Evolutionary conservation across 805 yeast genomes (phyloP).

Genomic region (Pichia sporocuriosa): DNA sequence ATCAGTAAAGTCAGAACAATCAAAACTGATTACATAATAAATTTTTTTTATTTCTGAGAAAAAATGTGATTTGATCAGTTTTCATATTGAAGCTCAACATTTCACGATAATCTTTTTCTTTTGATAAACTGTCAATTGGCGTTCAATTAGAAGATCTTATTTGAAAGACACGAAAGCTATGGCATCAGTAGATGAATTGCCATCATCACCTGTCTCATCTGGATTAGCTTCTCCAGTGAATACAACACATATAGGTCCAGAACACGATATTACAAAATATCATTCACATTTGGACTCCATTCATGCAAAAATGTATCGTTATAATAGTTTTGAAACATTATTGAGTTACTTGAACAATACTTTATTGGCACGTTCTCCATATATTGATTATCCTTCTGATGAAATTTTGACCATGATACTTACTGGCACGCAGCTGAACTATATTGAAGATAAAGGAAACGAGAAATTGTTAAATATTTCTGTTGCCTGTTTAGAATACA

Average conservation of each 20-base stretch:
- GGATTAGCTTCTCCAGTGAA: too few relatives aligned
- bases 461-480: background rate
- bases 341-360: constrained; percentile 4
- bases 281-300: constrained; percentile 3
- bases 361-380: constrained; percentile 1
- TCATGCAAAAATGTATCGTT: constrained; percentile 8
- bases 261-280: constrained; percentile 1
- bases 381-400: constrained; percentile 7
- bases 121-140: too few relatives aligned
- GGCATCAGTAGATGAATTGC: background rate
- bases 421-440: constrained; percentile 7
- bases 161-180: too few relatives aligned
- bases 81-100: too few relatives aligned
- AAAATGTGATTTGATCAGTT: too few relatives aligned
- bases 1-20: too few relatives aligned
- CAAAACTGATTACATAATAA: too few relatives aligned
- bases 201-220: background rate
- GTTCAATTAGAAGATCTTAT: too few relatives aligned
- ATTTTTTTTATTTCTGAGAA: too few relatives aligned
- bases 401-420: constrained; percentile 6
- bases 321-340: constrained; percentile 6
- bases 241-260: too few relatives aligned
- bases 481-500: constrained; percentile 4
- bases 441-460: constrained; percentile 2
- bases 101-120: too few relatives aligned